Conservation (phyloP, 345 rosid genomes). For the Aquilaria yunnanensis region DNA sequence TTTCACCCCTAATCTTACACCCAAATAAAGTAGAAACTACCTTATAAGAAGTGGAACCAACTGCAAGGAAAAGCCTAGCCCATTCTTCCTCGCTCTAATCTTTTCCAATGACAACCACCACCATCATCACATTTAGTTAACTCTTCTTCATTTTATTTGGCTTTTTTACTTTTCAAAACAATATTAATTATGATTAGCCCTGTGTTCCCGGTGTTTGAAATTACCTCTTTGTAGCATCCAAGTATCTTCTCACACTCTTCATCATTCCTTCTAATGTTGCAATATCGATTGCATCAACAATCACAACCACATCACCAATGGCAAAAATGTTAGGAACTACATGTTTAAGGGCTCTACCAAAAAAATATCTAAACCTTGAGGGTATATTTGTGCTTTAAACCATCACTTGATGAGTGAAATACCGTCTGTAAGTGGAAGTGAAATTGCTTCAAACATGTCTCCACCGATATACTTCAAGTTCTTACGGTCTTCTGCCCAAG, state of each 20-base stretch:
- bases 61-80: conserved; percentile 27
- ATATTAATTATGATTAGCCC: conserved; percentile 26
- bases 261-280: conserved; percentile 34
- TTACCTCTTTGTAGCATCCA: conserved; percentile 26
- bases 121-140: conserved; percentile 31
- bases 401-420: conserved; percentile 29
- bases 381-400: too few relatives aligned
- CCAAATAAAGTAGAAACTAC: conserved; percentile 23
- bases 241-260: conserved; percentile 40
- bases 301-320: too few relatives aligned
- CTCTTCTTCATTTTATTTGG: neutral
- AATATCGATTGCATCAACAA: conserved; percentile 19
- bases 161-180: neutral
- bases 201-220: conserved; percentile 10
- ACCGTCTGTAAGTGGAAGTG: conserved; percentile 21
- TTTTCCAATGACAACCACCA: conserved; percentile 17
- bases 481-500: conserved; percentile 2
- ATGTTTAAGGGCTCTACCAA: too few relatives aligned
- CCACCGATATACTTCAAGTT: conserved; percentile 31
- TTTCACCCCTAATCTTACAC: too few relatives aligned
- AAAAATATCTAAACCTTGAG: too few relatives aligned
- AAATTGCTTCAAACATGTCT: conserved; percentile 36
- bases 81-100: conserved; percentile 40
- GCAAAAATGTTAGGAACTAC: too few relatives aligned
- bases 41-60: conserved; percentile 34